These are phyloP conservation scores for Adansonia gregorii DNA, from an alignment of 441 rosid genomes.

Conservation along the genomic window DNA sequence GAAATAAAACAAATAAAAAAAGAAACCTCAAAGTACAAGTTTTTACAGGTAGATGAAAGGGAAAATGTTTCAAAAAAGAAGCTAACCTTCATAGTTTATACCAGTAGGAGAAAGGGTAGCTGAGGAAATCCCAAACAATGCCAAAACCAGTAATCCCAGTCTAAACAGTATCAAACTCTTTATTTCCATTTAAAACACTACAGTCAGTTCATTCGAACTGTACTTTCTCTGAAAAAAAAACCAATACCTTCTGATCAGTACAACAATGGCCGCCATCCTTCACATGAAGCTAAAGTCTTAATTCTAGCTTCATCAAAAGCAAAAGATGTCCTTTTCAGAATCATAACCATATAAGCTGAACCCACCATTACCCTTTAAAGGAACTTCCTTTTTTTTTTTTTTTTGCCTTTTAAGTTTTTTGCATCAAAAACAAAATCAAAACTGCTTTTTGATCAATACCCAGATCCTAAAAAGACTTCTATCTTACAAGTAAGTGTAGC, in stretches of 20 bases:
- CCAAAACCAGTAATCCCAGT: conserved; percentile 59
- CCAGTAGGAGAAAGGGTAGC: conserved; percentile 94
- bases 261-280: conserved; percentile 32
- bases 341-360: conserved; percentile 31
- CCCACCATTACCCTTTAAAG: conserved; percentile 36
- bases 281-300: conserved; percentile 28
- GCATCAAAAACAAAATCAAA: conserved; percentile 21
- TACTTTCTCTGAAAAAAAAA: conserved; percentile 26
- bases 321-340: conserved; percentile 32
- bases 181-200: conserved; percentile 41
- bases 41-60: neutral
- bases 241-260: conserved; percentile 29
- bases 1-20: neutral
- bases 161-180: conserved; percentile 47
- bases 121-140: conserved; percentile 53
- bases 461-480: conserved; percentile 35
- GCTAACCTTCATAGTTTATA: conserved; percentile 91
- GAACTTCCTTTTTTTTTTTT: neutral
- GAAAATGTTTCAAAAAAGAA: conserved; percentile 25
- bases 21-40: neutral
- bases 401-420: neutral
- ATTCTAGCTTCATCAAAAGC: conserved; percentile 34
- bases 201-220: conserved; percentile 38
- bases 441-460: conserved; percentile 33
- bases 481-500: neutral